Percentiles rank a stretch among this genome's conserved stretches.
Evolutionary conservation across 139 green algal species (phyloP).

Genomic region (Chlamydomonas eustigma): DNA sequence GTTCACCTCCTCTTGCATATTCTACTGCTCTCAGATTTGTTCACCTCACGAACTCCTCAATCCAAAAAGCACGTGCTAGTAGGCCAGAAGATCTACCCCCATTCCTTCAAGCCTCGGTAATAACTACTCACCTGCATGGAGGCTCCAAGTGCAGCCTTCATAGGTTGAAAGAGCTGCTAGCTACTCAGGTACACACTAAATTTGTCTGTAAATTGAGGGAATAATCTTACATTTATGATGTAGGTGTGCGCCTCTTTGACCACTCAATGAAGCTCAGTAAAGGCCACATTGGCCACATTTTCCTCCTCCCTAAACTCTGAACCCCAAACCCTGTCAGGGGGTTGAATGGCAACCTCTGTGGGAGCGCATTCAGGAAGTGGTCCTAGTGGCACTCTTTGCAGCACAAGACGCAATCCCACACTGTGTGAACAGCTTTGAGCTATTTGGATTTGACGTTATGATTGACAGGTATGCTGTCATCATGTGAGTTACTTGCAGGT

Average conservation of each 20-base stretch:
- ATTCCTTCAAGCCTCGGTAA: background rate
- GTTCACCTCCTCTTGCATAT: no score
- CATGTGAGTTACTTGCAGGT: background rate
- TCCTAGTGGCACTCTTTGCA: conserved; percentile 42
- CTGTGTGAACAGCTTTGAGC: conserved; percentile 58
- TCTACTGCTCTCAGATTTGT: conserved; percentile 43
- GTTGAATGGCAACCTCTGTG: conserved; percentile 45
- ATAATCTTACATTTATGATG: no score
- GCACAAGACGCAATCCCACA: conserved; percentile 48
- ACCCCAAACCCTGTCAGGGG: conserved; percentile 14
- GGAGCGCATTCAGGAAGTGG: conserved; percentile 35
- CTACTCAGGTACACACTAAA: background rate
- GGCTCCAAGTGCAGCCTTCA: conserved; percentile 46
- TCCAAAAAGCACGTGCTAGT: conserved; percentile 19
- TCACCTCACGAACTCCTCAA: conserved; percentile 74
- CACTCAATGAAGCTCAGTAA: no score
- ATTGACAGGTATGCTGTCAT: conserved; percentile 38
- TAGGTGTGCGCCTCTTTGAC: no score
- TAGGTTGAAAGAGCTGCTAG: conserved; percentile 30
- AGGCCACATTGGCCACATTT: no score
- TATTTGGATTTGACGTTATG: conserved; percentile 75
- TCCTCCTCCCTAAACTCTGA: background rate
- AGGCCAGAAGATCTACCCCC: background rate
- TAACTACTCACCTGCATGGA: conserved; percentile 9
- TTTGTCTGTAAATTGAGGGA: no score